Base-by-base conservation (phyloP, 495 filamentous ascomycete genomes). In the Lophiotrema nucula region DNA sequence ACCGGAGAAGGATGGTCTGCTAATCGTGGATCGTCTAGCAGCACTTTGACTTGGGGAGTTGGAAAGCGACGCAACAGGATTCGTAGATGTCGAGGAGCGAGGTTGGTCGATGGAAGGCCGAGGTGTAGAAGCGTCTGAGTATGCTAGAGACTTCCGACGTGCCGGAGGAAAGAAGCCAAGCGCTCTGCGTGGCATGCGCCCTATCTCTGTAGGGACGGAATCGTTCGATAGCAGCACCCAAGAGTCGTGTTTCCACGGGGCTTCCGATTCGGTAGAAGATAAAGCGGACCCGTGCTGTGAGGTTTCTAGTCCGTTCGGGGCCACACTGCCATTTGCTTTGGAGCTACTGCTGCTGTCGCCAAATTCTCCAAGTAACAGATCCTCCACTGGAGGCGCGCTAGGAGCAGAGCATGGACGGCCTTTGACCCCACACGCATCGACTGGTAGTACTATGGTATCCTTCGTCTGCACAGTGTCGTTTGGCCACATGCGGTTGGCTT, bases 401-500 rank as follows among this genome's bases (percentile, higher is more conserved):
- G 65, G 64, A 12, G 65, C 72, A 27, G 66, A 15, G 23, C 75
- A 60, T 22, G 70, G 76, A 37, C 84, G 81, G 11, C 93, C 93
- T 65, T 91, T 92, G 31, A 91, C 81, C 21, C 84, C 84, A 69
- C 93, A 97, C 10, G 88, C 87, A 67, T 96, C 93, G 12, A 97
- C 90, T 2, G 93, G 93, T 24, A 98, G 71, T 8, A 95, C 76
- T 15, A 98, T 78, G 18, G 81, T 84, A 62, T 89, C 89, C 37
- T 90, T 83, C 48, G 83, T 81, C 68, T 96, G 92, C 31, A 96
- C 87, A 52, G 81, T 86, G 68, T 97, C 95, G 56, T 89, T 89
- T 6, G 89, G 88, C 93, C 93, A 97, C 62, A 98, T 81, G 16
- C 92, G 83, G 67, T 98, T 98, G 23, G 89, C 88, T 68, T 90